Evolutionary conservation across 768 basidiomycete genomes (phyloP).

Genomic region (Pisolithus sp.): DNA sequence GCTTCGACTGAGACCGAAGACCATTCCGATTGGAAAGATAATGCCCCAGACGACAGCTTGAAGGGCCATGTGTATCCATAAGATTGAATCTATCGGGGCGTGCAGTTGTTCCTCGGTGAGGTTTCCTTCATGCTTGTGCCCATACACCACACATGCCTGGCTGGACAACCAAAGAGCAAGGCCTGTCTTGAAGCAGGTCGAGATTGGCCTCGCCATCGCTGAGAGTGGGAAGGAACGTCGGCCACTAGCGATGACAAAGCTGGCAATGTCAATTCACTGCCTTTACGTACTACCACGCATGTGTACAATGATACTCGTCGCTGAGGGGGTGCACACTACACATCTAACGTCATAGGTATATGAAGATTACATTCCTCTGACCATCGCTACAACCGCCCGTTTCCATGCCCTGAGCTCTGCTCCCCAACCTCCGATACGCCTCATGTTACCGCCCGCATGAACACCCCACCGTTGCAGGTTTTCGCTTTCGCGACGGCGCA

Average conservation of each 20-base stretch:
- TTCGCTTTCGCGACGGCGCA: slow-evolving; percentile 21
- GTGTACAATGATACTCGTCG: no score
- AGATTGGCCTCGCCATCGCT: background rate
- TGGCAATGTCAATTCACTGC: no score
- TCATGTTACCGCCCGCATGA: slow-evolving; percentile 32
- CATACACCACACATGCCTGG: slow-evolving; percentile 19
- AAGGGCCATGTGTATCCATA: slow-evolving; percentile 79
- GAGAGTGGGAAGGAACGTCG: background rate
- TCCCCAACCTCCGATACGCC: slow-evolving; percentile 47
- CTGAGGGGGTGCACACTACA: no score
- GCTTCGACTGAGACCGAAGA: slow-evolving; percentile 68
- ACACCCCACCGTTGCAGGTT: slow-evolving; percentile 30
- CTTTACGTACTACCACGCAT: no score
- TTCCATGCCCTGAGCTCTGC: slow-evolving; percentile 34
- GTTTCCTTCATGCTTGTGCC: slow-evolving; percentile 51
- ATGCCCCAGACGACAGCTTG: slow-evolving; percentile 82
- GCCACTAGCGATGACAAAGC: no score
- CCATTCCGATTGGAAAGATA: slow-evolving; percentile 81
- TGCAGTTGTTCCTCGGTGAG: slow-evolving; percentile 56
- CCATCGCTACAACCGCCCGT: slow-evolving; percentile 2
- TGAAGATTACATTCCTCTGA: background rate
- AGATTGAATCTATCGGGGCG: slow-evolving; percentile 66
- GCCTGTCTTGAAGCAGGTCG: background rate
- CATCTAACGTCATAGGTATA: background rate
- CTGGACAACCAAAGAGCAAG: background rate